A percentile compares a stretch with the other conserved stretches of the same genome.
Conservation (phyloP, 495 filamentous ascomycete species). For the Cudoniella acicularis region DNA sequence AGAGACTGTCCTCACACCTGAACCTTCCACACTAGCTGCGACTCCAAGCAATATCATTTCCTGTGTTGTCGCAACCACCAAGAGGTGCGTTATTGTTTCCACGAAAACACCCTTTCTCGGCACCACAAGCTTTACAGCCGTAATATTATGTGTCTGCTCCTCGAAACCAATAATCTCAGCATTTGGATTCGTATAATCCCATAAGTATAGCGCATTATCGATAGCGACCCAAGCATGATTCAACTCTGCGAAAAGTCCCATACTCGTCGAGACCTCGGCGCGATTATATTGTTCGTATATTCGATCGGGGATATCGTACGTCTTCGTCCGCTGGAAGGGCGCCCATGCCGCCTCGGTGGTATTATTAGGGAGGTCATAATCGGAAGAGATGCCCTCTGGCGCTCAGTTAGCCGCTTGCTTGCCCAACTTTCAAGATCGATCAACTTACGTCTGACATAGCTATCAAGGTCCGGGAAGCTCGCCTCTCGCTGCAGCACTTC, state of each 20-base stretch:
- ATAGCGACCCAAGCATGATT: constrained; percentile 95
- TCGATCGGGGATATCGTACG: constrained; percentile 80
- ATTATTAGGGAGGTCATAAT: constrained; percentile 71
- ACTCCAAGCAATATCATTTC: constrained; percentile 84
- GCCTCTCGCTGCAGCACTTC: constrained; percentile 68
- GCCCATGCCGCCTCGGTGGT: constrained; percentile 65
- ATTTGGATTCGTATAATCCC: constrained; percentile 90
- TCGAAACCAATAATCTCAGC: constrained; percentile 91
- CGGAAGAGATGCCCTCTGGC: constrained; percentile 79
- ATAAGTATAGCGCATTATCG: constrained; percentile 92
- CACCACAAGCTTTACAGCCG: constrained; percentile 73
- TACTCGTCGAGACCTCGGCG: constrained; percentile 75
- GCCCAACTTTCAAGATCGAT: neutral
- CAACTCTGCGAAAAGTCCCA: constrained; percentile 90
- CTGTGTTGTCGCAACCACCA: constrained; percentile 80
- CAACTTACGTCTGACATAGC: constrained; percentile 79
- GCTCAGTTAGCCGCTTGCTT: constrained; percentile 14
- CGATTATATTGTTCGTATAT: constrained; percentile 88
- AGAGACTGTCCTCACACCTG: constrained; percentile 65
- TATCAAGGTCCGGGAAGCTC: constrained; percentile 85
- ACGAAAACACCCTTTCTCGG: constrained; percentile 85
- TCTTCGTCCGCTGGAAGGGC: constrained; percentile 79
- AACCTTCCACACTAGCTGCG: constrained; percentile 50
- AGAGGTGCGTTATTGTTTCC: constrained; percentile 71
- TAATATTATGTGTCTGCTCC: constrained; percentile 80